Evolutionary conservation across 192 early-diverging fungal genomes (phyloP).

Genomic region (Umbelopsis sp.): DNA sequence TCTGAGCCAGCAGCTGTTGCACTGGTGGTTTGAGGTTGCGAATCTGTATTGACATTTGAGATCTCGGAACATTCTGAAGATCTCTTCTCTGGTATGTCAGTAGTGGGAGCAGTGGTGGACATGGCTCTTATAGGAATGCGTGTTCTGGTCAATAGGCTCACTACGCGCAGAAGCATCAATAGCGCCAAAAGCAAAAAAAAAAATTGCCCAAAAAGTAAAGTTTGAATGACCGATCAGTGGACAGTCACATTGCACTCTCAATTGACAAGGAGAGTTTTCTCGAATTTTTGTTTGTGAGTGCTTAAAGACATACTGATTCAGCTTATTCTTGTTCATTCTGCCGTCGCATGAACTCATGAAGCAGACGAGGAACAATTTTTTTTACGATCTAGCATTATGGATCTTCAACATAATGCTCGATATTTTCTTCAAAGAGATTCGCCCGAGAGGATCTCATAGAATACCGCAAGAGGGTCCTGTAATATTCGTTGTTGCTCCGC

Average conservation of each 20-base stretch:
- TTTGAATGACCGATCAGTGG: neutral
- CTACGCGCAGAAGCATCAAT: constrained; percentile 1
- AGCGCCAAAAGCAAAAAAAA: constrained; percentile 7
- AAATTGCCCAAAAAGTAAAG: neutral
- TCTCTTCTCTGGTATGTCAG: constrained; percentile 1
- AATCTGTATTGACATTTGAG: neutral
- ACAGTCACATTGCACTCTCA: neutral
- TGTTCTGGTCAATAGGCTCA: neutral
- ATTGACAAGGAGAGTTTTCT: too few species aligned
- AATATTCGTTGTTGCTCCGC: constrained; percentile 85
- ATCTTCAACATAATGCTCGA: constrained; percentile 67
- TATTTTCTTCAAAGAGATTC: constrained; percentile 88
- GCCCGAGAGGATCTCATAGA: constrained; percentile 75
- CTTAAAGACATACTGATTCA: too few species aligned
- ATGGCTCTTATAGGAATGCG: constrained; percentile 8
- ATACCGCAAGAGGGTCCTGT: constrained; percentile 84
- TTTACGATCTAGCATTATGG: constrained; percentile 66
- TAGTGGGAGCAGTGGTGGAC: neutral
- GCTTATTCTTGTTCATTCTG: too few species aligned
- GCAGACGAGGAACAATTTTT: constrained; percentile 10
- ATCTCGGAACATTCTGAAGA: neutral
- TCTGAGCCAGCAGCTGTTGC: neutral
- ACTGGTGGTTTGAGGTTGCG: neutral
- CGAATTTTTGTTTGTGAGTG: too few species aligned
- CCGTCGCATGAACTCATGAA: constrained; percentile 6